A percentile compares a stretch with the other conserved stretches of the same genome.
Evolutionary conservation across 306 rosid species (phyloP).

Genomic region (Sophora flavescens): DNA sequence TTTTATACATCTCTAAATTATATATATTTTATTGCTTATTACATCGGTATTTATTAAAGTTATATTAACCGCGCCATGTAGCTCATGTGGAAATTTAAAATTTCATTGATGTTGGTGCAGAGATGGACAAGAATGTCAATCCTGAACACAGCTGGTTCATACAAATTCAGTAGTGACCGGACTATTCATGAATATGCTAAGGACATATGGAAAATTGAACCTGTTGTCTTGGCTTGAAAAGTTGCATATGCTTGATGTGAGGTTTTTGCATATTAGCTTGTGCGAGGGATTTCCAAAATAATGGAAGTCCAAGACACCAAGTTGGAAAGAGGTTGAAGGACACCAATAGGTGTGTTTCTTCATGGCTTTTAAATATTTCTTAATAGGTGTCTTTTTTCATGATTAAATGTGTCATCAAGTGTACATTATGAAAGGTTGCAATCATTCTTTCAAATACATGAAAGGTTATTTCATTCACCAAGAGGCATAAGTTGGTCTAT

Average conservation of each 20-base stretch:
- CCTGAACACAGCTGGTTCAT: slow-evolving; percentile 91
- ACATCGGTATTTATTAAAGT: slow-evolving; percentile 18
- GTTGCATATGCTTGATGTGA: background rate
- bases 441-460: too few species aligned
- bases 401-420: too few species aligned
- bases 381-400: too few species aligned
- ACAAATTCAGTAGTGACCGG: slow-evolving; percentile 96
- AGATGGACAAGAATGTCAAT: slow-evolving; percentile 95
- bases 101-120: slow-evolving; percentile 59
- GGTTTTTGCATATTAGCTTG: background rate
- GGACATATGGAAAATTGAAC: slow-evolving; percentile 87
- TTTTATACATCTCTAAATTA: slow-evolving; percentile 17
- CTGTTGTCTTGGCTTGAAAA: slow-evolving; percentile 60
- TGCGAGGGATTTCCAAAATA: too few species aligned
- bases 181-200: slow-evolving; percentile 89
- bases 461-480: too few species aligned
- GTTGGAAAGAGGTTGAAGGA: too few species aligned
- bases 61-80: background rate
- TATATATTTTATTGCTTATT: slow-evolving; percentile 21
- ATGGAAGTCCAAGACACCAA: too few species aligned
- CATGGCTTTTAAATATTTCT: too few species aligned
- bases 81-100: slow-evolving; percentile 1
- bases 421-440: too few species aligned
- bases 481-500: too few species aligned
- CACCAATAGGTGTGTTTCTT: too few species aligned